Percentiles rank a stretch among this genome's conserved stretches.
phyloP scores from a whole-genome alignment of 441 rosid species.

The Corymbia citriodora region DNA sequence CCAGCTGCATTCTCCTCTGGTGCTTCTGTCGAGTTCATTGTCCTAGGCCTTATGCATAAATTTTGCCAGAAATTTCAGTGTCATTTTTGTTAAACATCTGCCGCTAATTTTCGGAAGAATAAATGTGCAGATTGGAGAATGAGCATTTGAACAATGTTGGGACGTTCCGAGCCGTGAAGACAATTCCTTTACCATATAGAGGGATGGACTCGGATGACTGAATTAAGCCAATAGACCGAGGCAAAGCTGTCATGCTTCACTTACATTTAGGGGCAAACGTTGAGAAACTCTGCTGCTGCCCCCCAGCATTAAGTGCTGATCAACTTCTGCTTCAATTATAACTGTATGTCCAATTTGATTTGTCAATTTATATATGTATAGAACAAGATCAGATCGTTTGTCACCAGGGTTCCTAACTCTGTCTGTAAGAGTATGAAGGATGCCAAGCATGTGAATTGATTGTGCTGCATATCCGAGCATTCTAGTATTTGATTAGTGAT shows the following conservation, averaged over 20 bases:
- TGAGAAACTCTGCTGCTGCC: not conserved
- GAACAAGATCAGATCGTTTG: not conserved
- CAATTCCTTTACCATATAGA: slow-evolving; percentile 87
- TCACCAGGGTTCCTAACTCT: not conserved
- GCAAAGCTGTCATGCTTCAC: not conserved
- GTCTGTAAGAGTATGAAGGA: not conserved
- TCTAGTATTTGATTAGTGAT: not conserved
- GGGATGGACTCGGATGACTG: slow-evolving; percentile 66
- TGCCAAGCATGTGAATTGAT: not conserved
- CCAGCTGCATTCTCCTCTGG: not conserved
- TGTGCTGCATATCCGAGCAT: not conserved
- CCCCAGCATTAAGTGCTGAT: not conserved
- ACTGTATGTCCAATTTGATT: not conserved
- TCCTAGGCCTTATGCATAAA: not conserved
- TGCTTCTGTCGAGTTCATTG: not conserved
- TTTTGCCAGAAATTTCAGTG: not conserved
- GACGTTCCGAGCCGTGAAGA: slow-evolving; percentile 82
- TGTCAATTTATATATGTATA: not conserved
- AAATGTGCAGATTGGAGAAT: slow-evolving; percentile 68
- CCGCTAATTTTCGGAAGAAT: not conserved
- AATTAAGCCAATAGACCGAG: slow-evolving; percentile 1
- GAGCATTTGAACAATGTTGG: slow-evolving; percentile 94
- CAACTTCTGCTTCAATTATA: not conserved
- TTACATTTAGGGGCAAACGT: not conserved
- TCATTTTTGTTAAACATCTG: not conserved